Conservation (phyloP, 495 filamentous ascomycete species). For the Daldinia decipiens region DNA sequence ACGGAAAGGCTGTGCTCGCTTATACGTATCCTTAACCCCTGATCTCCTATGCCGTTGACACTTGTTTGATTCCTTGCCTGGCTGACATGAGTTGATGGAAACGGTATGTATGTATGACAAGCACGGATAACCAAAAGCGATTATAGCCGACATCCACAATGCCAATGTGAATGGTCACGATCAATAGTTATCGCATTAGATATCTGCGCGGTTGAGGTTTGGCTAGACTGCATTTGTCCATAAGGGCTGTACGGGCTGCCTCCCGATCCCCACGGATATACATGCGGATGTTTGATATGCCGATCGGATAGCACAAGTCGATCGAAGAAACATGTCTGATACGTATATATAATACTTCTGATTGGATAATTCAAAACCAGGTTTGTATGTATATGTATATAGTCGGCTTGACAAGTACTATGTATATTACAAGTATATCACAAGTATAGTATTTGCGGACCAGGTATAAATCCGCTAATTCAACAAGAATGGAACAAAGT, state of each 20-base stretch:
- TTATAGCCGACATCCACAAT: constrained; percentile 20
- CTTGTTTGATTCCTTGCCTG: constrained; percentile 13
- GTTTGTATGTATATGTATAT: too few relatives aligned
- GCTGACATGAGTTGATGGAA: neutral
- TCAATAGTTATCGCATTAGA: neutral
- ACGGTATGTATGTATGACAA: neutral
- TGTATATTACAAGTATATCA: too few relatives aligned
- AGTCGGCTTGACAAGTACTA: neutral
- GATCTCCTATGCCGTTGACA: constrained; percentile 19
- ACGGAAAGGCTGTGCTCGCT: constrained; percentile 32
- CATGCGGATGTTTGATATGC: neutral
- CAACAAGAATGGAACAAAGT: neutral
- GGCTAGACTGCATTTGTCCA: neutral
- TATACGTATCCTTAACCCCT: constrained; percentile 13
- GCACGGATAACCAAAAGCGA: constrained; percentile 6
- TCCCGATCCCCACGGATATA: neutral
- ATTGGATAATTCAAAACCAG: neutral
- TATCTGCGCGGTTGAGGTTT: neutral
- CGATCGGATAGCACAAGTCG: constrained; percentile 1
- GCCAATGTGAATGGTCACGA: neutral
- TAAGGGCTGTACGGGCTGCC: constrained; percentile 13
- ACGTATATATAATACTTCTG: neutral
- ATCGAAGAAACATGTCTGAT: neutral
- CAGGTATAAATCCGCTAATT: neutral
- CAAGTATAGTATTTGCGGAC: neutral